A percentile compares a stretch with the other conserved stretches of the same genome.
Evolutionary conservation across 2,329 filamentous ascomycete genomes (phyloP).

Genomic region (Ascochyta clinopodiicola): DNA sequence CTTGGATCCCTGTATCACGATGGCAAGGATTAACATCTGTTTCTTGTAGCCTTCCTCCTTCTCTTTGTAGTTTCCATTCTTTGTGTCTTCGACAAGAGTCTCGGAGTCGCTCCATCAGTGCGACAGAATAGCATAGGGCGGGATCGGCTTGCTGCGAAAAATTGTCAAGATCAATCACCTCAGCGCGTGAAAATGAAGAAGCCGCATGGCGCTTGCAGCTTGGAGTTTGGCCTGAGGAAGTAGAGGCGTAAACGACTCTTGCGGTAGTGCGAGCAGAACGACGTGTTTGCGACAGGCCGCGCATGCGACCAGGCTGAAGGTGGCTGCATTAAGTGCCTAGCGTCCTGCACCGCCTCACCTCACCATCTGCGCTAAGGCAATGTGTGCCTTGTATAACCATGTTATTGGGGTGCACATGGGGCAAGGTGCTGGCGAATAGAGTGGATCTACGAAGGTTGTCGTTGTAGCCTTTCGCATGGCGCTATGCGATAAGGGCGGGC

Average conservation of each 20-base stretch:
- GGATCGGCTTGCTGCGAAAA: slow-evolving; percentile 18
- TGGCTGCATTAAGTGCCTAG: slow-evolving; percentile 1
- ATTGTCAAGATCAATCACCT: slow-evolving; percentile 17
- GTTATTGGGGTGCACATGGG: background rate
- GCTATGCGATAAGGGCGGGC: background rate
- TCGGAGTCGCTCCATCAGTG: slow-evolving; percentile 45
- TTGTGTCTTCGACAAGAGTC: slow-evolving; percentile 34
- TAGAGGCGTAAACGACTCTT: background rate
- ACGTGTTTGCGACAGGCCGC: slow-evolving; percentile 4
- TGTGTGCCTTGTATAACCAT: background rate
- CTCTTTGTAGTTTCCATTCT: slow-evolving; percentile 11
- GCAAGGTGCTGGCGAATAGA: slow-evolving; percentile 1
- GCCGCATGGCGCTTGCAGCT: slow-evolving; percentile 13
- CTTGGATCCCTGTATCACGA: slow-evolving; percentile 55
- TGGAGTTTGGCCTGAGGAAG: background rate
- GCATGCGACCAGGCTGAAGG: slow-evolving; percentile 8
- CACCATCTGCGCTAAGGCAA: slow-evolving; percentile 3
- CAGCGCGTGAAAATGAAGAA: slow-evolving; percentile 17
- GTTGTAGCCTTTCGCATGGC: background rate
- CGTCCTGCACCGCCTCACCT: slow-evolving; percentile 4
- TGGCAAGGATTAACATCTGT: slow-evolving; percentile 50
- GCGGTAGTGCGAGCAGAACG: background rate
- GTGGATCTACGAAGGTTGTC: background rate
- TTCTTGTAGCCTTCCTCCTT: slow-evolving; percentile 24
- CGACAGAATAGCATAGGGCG: slow-evolving; percentile 46